Percentiles rank a stretch among this genome's conserved stretches.
phyloP scores from a whole-genome alignment of 2,329 filamentous ascomycete genomes.

The Xenoacremonium recifei region DNA sequence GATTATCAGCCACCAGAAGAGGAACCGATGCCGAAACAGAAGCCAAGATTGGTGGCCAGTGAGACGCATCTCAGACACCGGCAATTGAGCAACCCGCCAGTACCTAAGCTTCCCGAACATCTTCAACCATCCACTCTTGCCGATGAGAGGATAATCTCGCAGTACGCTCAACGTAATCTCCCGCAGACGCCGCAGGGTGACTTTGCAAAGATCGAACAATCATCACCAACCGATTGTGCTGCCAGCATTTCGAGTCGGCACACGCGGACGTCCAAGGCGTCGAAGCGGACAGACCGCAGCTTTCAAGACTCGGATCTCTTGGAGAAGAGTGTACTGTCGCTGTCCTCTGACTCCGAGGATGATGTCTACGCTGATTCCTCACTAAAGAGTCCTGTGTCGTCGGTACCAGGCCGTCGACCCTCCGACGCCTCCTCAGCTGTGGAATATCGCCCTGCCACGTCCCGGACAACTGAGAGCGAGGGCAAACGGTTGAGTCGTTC shows the following conservation, averaged over 20 bases:
- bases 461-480: slow-evolving; percentile 23
- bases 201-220: slow-evolving; percentile 21
- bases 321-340: slow-evolving; percentile 53
- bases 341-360: slow-evolving; percentile 59
- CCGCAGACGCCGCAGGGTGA: slow-evolving; percentile 21
- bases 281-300: slow-evolving; percentile 46
- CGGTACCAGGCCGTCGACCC: slow-evolving; percentile 22
- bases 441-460: slow-evolving; percentile 19
- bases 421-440: slow-evolving; percentile 22
- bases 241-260: slow-evolving; percentile 55
- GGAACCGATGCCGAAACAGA: slow-evolving; percentile 13
- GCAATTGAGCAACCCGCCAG: not conserved
- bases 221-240: slow-evolving; percentile 39
- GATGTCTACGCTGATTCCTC: slow-evolving; percentile 27
- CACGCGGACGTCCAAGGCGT: slow-evolving; percentile 54
- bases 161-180: slow-evolving; percentile 23
- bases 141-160: slow-evolving; percentile 22
- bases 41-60: slow-evolving; percentile 5
- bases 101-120: slow-evolving; percentile 14
- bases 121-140: slow-evolving; percentile 12
- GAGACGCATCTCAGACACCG: not conserved
- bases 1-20: slow-evolving; percentile 16
- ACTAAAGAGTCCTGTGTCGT: slow-evolving; percentile 20
- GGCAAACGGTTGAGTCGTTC: slow-evolving; percentile 29
- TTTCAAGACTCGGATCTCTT: slow-evolving; percentile 51